These are phyloP conservation scores for Aspergillus arachidicola DNA, from an alignment of 2,329 filamentous ascomycete species.

Conservation along the genomic window DNA sequence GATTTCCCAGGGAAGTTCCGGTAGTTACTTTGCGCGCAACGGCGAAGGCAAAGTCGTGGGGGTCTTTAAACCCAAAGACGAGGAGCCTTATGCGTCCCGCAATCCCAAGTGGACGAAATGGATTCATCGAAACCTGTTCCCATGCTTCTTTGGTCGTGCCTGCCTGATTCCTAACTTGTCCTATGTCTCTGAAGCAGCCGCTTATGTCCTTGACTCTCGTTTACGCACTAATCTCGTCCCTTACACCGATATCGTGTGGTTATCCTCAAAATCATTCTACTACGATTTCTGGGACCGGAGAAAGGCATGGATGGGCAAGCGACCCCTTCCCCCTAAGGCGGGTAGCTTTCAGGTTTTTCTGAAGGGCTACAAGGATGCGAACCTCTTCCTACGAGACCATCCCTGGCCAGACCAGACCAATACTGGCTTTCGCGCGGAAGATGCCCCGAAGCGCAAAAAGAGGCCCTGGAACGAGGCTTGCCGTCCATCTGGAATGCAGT, in stretches of 20 bases:
- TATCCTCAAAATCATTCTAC: constrained; percentile 96
- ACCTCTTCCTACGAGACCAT: constrained; percentile 89
- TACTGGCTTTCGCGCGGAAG: constrained; percentile 67
- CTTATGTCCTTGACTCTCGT: constrained; percentile 90
- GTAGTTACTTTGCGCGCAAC: constrained; percentile 96
- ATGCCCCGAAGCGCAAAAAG: constrained; percentile 68
- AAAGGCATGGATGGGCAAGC: constrained; percentile 84
- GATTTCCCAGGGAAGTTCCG: constrained; percentile 96
- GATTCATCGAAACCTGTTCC: constrained; percentile 97
- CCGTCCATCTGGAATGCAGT: constrained; percentile 64
- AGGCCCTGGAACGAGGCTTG: constrained; percentile 81
- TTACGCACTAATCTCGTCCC: constrained; percentile 90
- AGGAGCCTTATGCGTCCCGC: constrained; percentile 93
- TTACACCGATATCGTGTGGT: constrained; percentile 90
- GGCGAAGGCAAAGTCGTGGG: constrained; percentile 90
- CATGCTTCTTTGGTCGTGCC: constrained; percentile 93
- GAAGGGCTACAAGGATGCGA: constrained; percentile 96
- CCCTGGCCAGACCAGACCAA: constrained; percentile 93
- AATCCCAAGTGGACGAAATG: constrained; percentile 99
- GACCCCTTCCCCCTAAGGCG: constrained; percentile 81
- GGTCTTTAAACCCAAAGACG: constrained; percentile 98
- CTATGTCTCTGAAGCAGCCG: constrained; percentile 96
- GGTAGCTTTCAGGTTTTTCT: constrained; percentile 98
- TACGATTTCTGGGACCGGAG: constrained; percentile 97
- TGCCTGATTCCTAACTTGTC: constrained; percentile 97